Evolutionary conservation across 1,139 yeast species (phyloP), one percentile per base, ranked within the genome.

Genomic region (Candida pseudocylindracea): DNA sequence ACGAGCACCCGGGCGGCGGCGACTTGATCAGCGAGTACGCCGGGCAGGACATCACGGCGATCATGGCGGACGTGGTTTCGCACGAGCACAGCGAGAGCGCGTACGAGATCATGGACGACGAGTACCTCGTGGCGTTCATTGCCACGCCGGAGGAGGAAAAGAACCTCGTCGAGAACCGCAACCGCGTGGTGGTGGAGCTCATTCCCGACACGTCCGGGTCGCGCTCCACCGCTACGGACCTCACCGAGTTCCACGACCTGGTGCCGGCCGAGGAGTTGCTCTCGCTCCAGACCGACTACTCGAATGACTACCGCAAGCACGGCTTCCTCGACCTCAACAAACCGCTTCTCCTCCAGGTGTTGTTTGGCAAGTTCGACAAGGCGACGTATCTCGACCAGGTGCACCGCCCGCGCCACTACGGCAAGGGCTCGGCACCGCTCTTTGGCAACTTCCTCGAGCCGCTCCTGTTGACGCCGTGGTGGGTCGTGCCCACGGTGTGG

Each of bases 371-470:
- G 31, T 88, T 81, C 58, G 47, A 76, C 31, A 85, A 80, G 50
- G 92, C 79, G 33, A 88, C 88, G 47, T 88, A 88, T 51, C 62
- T 88, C 47, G 94, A 83, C 49, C 96, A 88, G 54, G 91, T 88
- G 31, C 98, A 88, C 53, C 71, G 95, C 51, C 98, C 98, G 35
- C 73, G 98, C 48, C 98, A 88, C 53, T 60, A 58, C 38, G 67
- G 67, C 29, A 60, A 60, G 40, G 95, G 95, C 8, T 79, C 94
- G 3, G 98, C 98, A 11, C 94, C 85, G 7, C 46, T 60, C 32
- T 60, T 60, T 41, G 67, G 67, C 3, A 60, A 60, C 45, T 60
- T 60, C 39, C 53, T 60, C 41, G 67, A 60, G 41, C 63, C 64
- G 2, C 45, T 60, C 28, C 55, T 63, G n/a, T 50, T 57, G 39